phyloP scores from a whole-genome alignment of 331 rosid species.

The Pyracantha coccinea region DNA sequence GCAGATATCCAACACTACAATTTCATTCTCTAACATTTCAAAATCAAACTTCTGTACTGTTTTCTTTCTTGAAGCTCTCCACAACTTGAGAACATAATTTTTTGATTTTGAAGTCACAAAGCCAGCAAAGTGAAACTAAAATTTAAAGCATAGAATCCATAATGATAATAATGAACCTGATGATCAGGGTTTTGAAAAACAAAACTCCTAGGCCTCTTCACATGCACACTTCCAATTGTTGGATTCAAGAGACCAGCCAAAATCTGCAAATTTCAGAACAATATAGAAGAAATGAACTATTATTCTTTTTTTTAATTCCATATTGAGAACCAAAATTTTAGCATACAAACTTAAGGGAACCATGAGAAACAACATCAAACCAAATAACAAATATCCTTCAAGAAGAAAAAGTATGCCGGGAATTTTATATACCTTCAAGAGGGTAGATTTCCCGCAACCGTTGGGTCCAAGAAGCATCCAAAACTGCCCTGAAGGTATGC shows the following conservation, averaged over 20 bases:
- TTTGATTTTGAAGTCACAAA: neutral
- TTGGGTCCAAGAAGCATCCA: constrained; percentile 97
- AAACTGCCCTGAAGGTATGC: constrained; percentile 73
- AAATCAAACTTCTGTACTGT: neutral
- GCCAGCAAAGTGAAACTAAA: neutral
- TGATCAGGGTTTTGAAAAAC: constrained; percentile 87
- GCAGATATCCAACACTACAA: neutral
- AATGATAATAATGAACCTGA: constrained; percentile 37
- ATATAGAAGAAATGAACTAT: neutral
- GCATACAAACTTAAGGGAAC: neutral
- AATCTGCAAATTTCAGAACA: constrained; percentile 35
- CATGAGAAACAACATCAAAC: neutral
- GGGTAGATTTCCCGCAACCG: constrained; percentile 87
- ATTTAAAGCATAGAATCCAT: neutral
- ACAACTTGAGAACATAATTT: neutral
- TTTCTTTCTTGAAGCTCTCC: neutral
- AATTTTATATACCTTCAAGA: constrained; percentile 49
- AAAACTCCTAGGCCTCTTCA: constrained; percentile 54
- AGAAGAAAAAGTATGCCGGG: neutral
- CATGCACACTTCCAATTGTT: constrained; percentile 46
- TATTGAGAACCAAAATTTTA: neutral
- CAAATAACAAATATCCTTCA: neutral
- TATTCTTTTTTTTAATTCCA: neutral
- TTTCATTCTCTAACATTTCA: neutral
- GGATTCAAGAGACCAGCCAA: constrained; percentile 80